Base-by-base conservation (phyloP, 352 stramenopile species). In the Phytophthora pini region DNA sequence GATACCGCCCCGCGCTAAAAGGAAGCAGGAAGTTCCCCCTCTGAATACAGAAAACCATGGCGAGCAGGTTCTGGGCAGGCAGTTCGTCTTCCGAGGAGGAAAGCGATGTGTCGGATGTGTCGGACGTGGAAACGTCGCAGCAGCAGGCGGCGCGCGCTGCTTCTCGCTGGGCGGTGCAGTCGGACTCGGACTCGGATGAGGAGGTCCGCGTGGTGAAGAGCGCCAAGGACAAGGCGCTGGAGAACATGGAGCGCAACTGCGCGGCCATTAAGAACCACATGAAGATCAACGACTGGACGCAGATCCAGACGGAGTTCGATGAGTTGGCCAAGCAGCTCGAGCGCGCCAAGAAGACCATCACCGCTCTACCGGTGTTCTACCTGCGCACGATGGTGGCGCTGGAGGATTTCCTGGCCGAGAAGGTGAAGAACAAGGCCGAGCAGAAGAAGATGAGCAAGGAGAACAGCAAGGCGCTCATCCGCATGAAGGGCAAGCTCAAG, bases 361-460 rank as follows among this genome's bases (percentile, higher is more conserved):
- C 73, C 8, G 70, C 80, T 11, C 82, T 97, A 56, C 97, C 96
- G 4, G 88, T 87, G 36, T 98, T 97, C 57, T 97, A 98, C 64
- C 84, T 99, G 17, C 87, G 92, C 39, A 88, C 97, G 45, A 88
- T 99, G 54, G 88, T 94, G 20, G 83, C 97, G 74, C 79, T 99
- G 6, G 95, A 99, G 72, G 96, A 99, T 65, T 91, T 94, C 26
- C 66, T 99, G 51, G 61, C 61, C 5, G 84, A 97, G 61, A 95
- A 95, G 70, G 72, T 98, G 29, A 98, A 97, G 72, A 97, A 98
- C 83, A 99, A 99, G 83, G 93, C 90, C 12, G 89, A 94, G 32
- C 94, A 98, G 59, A 99, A 99, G 82, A 99, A 98, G 76, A 95
- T 99, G 75, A 98, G 83, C 86, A 96, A 97, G 56, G 92, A 97